These are phyloP conservation scores for Conringia planisiliqua DNA, from an alignment of 345 rosid genomes.

Conservation along the genomic window DNA sequence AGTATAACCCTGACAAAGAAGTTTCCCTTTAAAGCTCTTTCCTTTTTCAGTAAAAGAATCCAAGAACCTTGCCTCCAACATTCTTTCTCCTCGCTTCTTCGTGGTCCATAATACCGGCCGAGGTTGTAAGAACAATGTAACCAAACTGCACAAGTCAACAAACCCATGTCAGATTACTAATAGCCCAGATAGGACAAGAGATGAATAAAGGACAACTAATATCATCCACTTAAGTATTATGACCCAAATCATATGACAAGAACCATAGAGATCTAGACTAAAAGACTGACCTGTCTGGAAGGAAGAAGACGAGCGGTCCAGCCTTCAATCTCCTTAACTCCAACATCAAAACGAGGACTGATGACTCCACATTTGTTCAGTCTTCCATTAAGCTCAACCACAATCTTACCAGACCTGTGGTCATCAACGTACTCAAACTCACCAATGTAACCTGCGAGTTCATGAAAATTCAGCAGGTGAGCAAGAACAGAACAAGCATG, in stretches of 20 bases:
- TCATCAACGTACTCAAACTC: conserved; percentile 85
- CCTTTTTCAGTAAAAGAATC: conserved; percentile 59
- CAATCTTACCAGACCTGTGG: conserved; percentile 80
- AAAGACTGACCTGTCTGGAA: conserved; percentile 70
- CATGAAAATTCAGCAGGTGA: background rate
- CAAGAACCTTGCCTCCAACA: conserved; percentile 79
- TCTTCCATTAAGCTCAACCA: conserved; percentile 73
- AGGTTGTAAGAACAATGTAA: conserved; percentile 72
- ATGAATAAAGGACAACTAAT: background rate
- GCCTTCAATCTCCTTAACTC: conserved; percentile 77
- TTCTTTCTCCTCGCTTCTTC: conserved; percentile 90
- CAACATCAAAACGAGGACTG: conserved; percentile 83
- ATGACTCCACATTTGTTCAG: conserved; percentile 83
- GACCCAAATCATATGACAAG: no score
- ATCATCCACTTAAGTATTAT: background rate
- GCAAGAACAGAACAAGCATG: background rate
- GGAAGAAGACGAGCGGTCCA: conserved; percentile 90
- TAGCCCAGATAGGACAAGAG: background rate
- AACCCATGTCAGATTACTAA: background rate
- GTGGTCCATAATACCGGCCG: conserved; percentile 85
- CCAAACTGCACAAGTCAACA: conserved; percentile 49
- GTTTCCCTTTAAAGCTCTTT: background rate
- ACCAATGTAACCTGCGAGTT: conserved; percentile 61
- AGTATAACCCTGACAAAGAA: conserved; percentile 13
- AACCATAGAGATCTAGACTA: background rate